Percentiles rank a stretch among this genome's conserved stretches.
These are phyloP conservation scores for Fomes fomentarius DNA, from an alignment of 1,284 basidiomycete genomes.

Conservation along the genomic window DNA sequence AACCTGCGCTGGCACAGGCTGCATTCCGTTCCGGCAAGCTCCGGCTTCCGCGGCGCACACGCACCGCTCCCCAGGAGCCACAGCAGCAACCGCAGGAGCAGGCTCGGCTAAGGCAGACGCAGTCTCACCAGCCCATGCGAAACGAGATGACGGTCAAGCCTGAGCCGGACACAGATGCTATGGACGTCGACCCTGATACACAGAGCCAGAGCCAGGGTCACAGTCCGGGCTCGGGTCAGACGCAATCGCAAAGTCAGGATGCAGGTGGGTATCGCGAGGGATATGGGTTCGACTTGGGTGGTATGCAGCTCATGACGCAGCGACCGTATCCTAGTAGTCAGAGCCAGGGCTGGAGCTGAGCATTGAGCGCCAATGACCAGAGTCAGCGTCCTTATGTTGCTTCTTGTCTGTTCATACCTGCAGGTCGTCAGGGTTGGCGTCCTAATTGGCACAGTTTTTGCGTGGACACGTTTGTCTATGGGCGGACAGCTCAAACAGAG, in stretches of 20 bases:
- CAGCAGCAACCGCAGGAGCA: neutral
- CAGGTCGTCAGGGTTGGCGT: no score
- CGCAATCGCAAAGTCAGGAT: no score
- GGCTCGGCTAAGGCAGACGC: neutral
- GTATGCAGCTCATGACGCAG: constrained; percentile 22
- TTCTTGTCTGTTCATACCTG: no score
- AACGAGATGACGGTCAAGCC: constrained; percentile 7
- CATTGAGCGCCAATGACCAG: neutral
- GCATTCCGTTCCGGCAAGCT: constrained; percentile 21
- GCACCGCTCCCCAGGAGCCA: neutral
- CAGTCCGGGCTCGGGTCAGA: neutral
- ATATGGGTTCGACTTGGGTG: constrained; percentile 19
- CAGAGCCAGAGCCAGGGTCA: neutral
- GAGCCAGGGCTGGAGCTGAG: constrained; percentile 8
- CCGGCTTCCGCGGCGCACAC: constrained; percentile 12
- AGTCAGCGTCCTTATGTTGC: no score
- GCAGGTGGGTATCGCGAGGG: constrained; percentile 10
- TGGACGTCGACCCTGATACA: constrained; percentile 3
- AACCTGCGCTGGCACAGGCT: neutral
- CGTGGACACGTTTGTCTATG: no score
- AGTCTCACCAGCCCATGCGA: neutral
- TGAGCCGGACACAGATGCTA: constrained; percentile 7
- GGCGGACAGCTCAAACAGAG: no score
- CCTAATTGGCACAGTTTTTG: no score
- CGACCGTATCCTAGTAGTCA: constrained; percentile 17